A percentile compares a stretch with the other conserved stretches of the same genome.
phyloP scores from a whole-genome alignment of 345 rosid species.

The Populus davidiana region DNA sequence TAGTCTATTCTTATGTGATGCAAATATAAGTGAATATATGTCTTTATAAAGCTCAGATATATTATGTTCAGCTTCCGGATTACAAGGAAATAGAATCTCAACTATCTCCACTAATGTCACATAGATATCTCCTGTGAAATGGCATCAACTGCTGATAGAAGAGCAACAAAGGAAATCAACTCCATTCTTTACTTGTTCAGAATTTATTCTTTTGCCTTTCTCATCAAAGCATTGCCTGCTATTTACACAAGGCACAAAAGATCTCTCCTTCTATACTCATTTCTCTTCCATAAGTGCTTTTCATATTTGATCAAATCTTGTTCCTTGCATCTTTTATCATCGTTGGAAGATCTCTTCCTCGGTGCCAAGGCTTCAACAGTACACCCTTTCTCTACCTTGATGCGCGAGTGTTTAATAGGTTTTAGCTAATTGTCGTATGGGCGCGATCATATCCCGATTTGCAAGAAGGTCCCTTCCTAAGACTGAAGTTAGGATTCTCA shows the following conservation, averaged over 20 bases:
- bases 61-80: neutral
- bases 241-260: conserved; percentile 4
- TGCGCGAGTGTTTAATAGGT: neutral
- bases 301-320: neutral
- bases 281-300: neutral
- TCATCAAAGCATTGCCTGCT: conserved; percentile 5
- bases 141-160: neutral
- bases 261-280: neutral
- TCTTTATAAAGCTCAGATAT: neutral
- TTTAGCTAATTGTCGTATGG: conserved; percentile 30
- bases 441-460: conserved; percentile 40
- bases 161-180: neutral
- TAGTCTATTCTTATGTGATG: neutral
- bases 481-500: conserved; percentile 41
- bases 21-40: neutral
- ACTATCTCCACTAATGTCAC: neutral
- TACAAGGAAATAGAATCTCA: neutral
- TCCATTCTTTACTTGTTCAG: conserved; percentile 22
- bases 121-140: neutral
- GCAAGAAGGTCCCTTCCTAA: conserved; percentile 42
- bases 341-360: neutral
- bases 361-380: neutral
- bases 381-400: neutral
- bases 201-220: conserved; percentile 28
- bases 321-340: neutral